phyloP scores from a whole-genome alignment of 179 eudicot species.

The Vitellaria paradoxa region DNA sequence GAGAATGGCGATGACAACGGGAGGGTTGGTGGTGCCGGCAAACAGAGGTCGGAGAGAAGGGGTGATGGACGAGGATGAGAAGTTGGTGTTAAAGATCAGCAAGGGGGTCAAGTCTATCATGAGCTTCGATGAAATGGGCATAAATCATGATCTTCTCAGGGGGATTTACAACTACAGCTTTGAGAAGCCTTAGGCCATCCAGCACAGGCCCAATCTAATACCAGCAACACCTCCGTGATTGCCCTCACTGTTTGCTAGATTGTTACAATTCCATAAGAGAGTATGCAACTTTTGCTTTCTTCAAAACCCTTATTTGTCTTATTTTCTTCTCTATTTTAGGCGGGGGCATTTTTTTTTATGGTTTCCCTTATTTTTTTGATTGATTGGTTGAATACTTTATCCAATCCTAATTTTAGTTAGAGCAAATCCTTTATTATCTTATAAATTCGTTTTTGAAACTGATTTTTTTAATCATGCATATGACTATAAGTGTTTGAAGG shows the following conservation, averaged over 20 bases:
- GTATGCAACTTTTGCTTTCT: slow-evolving; percentile 33
- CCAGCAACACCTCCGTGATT: slow-evolving; percentile 90
- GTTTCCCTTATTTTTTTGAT: too few relatives aligned
- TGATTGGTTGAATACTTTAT: too few relatives aligned
- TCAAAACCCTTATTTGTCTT: too few relatives aligned
- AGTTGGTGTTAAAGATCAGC: slow-evolving; percentile 66
- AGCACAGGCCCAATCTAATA: slow-evolving; percentile 96
- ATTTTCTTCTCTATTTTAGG: too few relatives aligned
- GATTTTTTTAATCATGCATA: too few relatives aligned
- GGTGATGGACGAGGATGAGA: slow-evolving; percentile 46
- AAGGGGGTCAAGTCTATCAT: slow-evolving; percentile 63
- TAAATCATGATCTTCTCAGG: slow-evolving; percentile 65
- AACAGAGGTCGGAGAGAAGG: slow-evolving; percentile 35
- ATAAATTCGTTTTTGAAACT: too few relatives aligned
- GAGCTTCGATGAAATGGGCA: slow-evolving; percentile 84
- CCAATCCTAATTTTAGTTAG: too few relatives aligned
- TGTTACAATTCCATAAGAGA: slow-evolving; percentile 60
- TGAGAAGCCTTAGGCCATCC: slow-evolving; percentile 92
- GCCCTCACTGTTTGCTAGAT: slow-evolving; percentile 85
- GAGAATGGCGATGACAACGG: slow-evolving; percentile 22
- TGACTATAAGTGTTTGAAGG: too few relatives aligned
- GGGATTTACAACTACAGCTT: slow-evolving; percentile 79
- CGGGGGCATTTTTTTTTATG: too few relatives aligned
- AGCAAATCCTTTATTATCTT: too few relatives aligned
- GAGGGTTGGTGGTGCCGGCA: slow-evolving; percentile 28